These are phyloP conservation scores for Daldinia bambusicola DNA, from an alignment of 495 filamentous ascomycete species.

Conservation along the genomic window DNA sequence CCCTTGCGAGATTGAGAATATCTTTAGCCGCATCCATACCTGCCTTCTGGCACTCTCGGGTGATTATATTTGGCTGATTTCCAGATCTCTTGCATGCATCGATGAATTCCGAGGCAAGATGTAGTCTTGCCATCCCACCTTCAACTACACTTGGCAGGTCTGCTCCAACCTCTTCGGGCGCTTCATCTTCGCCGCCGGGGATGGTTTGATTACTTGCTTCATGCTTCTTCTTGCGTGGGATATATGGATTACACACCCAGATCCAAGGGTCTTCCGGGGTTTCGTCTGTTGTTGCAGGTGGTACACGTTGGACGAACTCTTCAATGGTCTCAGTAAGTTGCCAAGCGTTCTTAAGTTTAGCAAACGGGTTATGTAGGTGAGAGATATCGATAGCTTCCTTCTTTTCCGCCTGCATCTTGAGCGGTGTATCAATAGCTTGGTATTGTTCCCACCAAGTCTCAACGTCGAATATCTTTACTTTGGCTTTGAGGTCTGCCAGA, in stretches of 20 bases:
- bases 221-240: slow-evolving; percentile 36
- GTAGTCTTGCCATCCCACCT: slow-evolving; percentile 52
- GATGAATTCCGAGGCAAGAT: slow-evolving; percentile 49
- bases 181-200: slow-evolving; percentile 55
- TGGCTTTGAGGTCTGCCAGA: slow-evolving; percentile 47
- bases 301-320: slow-evolving; percentile 71
- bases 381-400: slow-evolving; percentile 33
- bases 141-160: slow-evolving; percentile 41
- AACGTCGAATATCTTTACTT: slow-evolving; percentile 57
- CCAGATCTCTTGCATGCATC: slow-evolving; percentile 39
- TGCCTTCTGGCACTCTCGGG: slow-evolving; percentile 62
- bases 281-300: slow-evolving; percentile 66
- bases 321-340: slow-evolving; percentile 68
- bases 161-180: slow-evolving; percentile 47
- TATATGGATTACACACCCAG: slow-evolving; percentile 67
- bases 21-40: slow-evolving; percentile 61
- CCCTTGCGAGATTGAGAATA: slow-evolving; percentile 66
- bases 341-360: slow-evolving; percentile 53
- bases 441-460: slow-evolving; percentile 57
- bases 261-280: slow-evolving; percentile 68
- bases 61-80: slow-evolving; percentile 51
- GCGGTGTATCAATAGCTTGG: slow-evolving; percentile 44
- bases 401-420: slow-evolving; percentile 35
- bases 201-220: slow-evolving; percentile 49
- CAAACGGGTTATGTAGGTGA: slow-evolving; percentile 59